phyloP scores from a whole-genome alignment of 495 filamentous ascomycete genomes.

The Bathelium albidoporum region DNA sequence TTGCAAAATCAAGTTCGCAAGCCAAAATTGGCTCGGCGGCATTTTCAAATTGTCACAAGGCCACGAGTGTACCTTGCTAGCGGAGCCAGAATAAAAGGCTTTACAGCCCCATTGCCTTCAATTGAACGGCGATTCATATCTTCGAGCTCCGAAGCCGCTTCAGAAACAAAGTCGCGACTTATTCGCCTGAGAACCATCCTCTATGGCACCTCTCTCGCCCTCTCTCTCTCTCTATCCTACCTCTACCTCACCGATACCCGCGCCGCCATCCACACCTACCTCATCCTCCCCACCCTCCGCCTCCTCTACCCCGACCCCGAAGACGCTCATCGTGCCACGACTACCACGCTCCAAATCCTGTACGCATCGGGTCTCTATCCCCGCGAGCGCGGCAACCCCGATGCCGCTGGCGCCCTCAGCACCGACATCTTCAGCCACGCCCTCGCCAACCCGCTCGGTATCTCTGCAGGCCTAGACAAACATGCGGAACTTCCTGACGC shows the following conservation, averaged over 20 bases:
- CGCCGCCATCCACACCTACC: conserved; percentile 70
- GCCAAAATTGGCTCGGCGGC: not conserved
- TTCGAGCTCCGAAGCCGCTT: conserved; percentile 14
- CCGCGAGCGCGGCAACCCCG: conserved; percentile 56
- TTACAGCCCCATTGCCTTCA: not conserved
- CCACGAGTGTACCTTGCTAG: not conserved
- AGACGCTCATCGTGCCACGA: conserved; percentile 75
- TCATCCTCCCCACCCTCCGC: conserved; percentile 65
- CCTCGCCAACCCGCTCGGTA: conserved; percentile 77
- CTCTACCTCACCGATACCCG: conserved; percentile 85
- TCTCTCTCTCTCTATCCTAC: conserved; percentile 47
- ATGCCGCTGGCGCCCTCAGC: conserved; percentile 40
- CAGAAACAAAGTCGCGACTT: conserved; percentile 26
- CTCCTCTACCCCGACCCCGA: conserved; percentile 72
- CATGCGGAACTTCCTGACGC: conserved; percentile 75
- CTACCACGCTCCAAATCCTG: conserved; percentile 54
- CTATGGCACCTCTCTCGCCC: conserved; percentile 45
- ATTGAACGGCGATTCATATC: not conserved
- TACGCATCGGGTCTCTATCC: conserved; percentile 53
- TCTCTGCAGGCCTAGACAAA: conserved; percentile 91
- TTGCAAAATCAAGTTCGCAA: not conserved
- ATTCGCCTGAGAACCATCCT: conserved; percentile 41
- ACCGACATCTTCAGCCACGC: conserved; percentile 67
- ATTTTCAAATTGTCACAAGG: not conserved
- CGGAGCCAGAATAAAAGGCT: not conserved